Base-by-base conservation (phyloP, 257 asterid genomes). In the Ocimum tenuiflorum region DNA sequence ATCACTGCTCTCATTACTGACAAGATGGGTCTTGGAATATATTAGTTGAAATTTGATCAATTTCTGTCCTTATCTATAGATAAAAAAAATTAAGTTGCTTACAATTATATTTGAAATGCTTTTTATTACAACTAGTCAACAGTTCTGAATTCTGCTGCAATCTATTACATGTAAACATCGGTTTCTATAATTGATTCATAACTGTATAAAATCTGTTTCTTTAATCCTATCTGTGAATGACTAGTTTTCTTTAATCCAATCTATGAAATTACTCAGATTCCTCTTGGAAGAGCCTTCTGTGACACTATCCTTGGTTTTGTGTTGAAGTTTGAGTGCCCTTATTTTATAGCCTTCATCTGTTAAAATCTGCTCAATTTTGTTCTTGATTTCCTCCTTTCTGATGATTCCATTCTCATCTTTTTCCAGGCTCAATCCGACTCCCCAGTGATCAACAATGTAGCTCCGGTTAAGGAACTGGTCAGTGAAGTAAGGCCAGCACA, bases 401-500 rank as follows among this genome's bases (percentile, higher is more conserved):
- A 75, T 64, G 36, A 75, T 72, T 2, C 83, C 78, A 52, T 11
- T 58, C 19, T 63, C 83, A 35, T 79, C 80, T 7, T 56, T 63
- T 0, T 71, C 63, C 5, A 78, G 45, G 0, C 69, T 61, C 2
- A 75, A 8, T 12, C 91, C 91, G 3, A 76, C 71, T 72, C 63
- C 73, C 91, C 82, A 52, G 47, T 71, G 72, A 73, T 82, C 80
- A 23, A 81, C 72, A 49, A 82, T 74, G 68, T 85, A 85, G 29
- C 71, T 72, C 55, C 70, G 73, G 55, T 85, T 78, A 10, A 74
- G 49, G 12, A 76, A 67, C 56, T 82, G 91, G 43, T 85, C 91
- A 0, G 78, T 85, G 19, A 78, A 78, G 56, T 79, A 82, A 1
- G 91, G 91, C 88, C 91, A 85, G 53, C 86, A 85, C 27, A 82